Evolutionary conservation across 179 eudicot genomes (phyloP).

Genomic region (Silene noctiflora): DNA sequence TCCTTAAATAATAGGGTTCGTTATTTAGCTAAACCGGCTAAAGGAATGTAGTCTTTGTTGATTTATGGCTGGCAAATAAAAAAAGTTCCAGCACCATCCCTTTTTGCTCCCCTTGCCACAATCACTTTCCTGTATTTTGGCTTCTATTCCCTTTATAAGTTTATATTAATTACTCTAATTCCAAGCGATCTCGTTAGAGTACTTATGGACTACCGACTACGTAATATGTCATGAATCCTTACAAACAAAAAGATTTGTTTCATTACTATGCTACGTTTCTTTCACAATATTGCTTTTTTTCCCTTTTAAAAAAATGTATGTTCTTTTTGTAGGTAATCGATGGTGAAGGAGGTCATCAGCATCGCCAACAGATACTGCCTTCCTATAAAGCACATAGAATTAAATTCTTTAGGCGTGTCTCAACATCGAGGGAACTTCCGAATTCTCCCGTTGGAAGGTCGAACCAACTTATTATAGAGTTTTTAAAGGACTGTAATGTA

Average conservation of each 20-base stretch:
- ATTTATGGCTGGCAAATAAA: too few species aligned
- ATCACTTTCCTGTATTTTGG: too few species aligned
- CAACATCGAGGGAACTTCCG: constrained; percentile 29
- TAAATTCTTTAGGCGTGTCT: constrained; percentile 35
- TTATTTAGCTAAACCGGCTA: too few species aligned
- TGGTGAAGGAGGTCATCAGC: constrained; percentile 78
- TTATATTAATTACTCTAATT: too few species aligned
- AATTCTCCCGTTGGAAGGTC: constrained; percentile 42
- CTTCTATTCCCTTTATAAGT: too few species aligned
- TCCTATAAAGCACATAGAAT: constrained; percentile 84
- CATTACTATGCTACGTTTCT: background rate
- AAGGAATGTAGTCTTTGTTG: too few species aligned
- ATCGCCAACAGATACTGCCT: constrained; percentile 64
- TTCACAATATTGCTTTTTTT: background rate
- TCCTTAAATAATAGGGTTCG: too few species aligned
- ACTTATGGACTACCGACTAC: too few species aligned
- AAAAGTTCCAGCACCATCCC: too few species aligned
- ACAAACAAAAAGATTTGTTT: background rate
- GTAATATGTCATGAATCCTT: background rate
- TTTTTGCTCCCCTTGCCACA: too few species aligned
- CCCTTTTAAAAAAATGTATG: background rate
- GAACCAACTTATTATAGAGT: constrained; percentile 45
- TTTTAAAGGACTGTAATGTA: constrained; percentile 59
- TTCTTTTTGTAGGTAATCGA: constrained; percentile 61
- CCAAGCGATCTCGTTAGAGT: too few species aligned